Evolutionary conservation across 129 eudicot genomes (phyloP).

Genomic region (Arctium lappa): DNA sequence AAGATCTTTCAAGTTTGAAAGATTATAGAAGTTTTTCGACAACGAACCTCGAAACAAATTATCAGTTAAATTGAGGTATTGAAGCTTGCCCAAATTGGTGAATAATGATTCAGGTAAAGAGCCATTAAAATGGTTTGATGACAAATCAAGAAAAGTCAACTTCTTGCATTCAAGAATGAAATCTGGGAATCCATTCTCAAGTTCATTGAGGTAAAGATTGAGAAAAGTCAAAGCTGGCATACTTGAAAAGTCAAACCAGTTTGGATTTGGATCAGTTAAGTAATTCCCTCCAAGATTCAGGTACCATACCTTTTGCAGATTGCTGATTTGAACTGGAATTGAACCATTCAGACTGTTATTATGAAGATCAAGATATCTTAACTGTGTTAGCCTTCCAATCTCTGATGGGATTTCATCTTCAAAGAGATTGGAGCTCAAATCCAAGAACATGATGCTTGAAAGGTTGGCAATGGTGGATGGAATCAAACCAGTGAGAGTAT

Average conservation of each 20-base stretch:
- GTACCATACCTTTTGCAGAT: conserved; percentile 48
- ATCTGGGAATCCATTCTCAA: conserved; percentile 53
- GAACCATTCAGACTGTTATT: conserved; percentile 46
- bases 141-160: conserved; percentile 74
- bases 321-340: conserved; percentile 60
- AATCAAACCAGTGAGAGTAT: conserved; percentile 47
- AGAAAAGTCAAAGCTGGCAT: conserved; percentile 64
- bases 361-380: conserved; percentile 37
- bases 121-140: conserved; percentile 54
- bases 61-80: conserved; percentile 50
- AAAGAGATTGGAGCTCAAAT: conserved; percentile 54
- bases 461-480: conserved; percentile 56
- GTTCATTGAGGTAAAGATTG: conserved; percentile 39
- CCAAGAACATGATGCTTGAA: conserved; percentile 49
- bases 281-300: conserved; percentile 69
- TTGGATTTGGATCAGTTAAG: conserved; percentile 54
- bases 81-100: conserved; percentile 48
- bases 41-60: conserved; percentile 60
- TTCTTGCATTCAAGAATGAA: conserved; percentile 47
- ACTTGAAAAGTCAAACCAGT: conserved; percentile 54
- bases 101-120: conserved; percentile 61
- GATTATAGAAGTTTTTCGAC: conserved; percentile 36
- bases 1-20: conserved; percentile 47
- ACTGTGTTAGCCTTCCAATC: conserved; percentile 45
- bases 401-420: conserved; percentile 44